Evolutionary conservation across 306 rosid genomes (phyloP), one percentile per base, ranked within the genome.

Genomic region (Inga leiocalycina): DNA sequence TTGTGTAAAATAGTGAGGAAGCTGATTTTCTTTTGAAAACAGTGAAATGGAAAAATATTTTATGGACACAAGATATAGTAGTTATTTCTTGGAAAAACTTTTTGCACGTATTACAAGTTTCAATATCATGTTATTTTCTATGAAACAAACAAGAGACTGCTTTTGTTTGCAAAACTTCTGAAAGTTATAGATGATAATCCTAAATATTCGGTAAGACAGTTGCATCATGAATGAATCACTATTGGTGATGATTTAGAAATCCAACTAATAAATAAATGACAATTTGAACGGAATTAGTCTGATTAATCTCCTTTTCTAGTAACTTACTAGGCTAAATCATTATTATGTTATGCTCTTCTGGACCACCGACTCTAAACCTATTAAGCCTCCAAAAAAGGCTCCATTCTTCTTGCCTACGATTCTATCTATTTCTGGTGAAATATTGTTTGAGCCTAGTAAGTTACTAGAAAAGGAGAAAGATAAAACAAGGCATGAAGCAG

Each of bases 331-430:
- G 98, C 91, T 90, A 44, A 93, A 91, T 83, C 91, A 88, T 20
- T 37, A 56, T 27, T 79, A 45, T 81, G 6, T 80, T 64, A 41
- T 82, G 76, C 44, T 81, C 83, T 71, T 83, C 66, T 83, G 66
- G 51, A 82, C 61, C 56, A 12, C 35, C 83, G 16, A 85, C 41
- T 48, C 86, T 84, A 43, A 85, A 88, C 98, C 99, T 54, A 87
- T 90, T 78, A 97, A 96, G 75, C 98, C 97, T 57, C 98, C 97
- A 16, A 96, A 93, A 86, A 96, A 94, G 87, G 98, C 97, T 85
- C 98, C 98, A 46, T 96, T 96, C 91, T 96, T 93, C 89, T 80
- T 96, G 88, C 97, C 99, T 78, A 89, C 98, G 5, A 85, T 92
- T 84, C 98, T 97, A 35, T 86, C 92, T 62, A 79, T 96, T 65